These are phyloP conservation scores for Erysimum cheiri DNA, from an alignment of 441 rosid species.

Conservation along the genomic window DNA sequence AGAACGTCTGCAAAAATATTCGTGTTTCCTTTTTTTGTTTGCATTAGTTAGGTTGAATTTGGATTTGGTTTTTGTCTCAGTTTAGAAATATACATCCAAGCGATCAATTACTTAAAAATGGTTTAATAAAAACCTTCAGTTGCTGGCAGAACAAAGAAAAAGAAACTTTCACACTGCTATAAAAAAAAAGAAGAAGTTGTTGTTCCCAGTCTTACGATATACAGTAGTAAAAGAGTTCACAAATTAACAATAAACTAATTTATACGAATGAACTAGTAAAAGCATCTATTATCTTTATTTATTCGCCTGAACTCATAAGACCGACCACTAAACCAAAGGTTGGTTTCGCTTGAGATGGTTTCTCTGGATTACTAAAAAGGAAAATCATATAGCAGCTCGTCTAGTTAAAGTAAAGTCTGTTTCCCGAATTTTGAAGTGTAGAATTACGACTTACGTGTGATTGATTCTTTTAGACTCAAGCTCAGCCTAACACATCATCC, in stretches of 20 bases:
- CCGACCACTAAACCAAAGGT: neutral
- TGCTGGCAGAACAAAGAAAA: neutral
- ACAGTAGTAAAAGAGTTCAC: neutral
- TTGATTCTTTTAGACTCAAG: slow-evolving; percentile 4
- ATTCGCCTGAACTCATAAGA: slow-evolving; percentile 15
- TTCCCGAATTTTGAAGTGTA: neutral
- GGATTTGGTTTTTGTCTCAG: slow-evolving; percentile 6
- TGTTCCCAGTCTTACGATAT: too few relatives aligned
- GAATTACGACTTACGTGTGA: slow-evolving; percentile 20
- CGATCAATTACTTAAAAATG: too few relatives aligned
- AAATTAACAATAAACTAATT: neutral
- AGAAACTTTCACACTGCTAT: neutral
- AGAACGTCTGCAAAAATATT: too few relatives aligned
- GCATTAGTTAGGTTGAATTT: neutral
- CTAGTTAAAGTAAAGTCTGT: neutral
- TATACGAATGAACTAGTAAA: slow-evolving; percentile 12
- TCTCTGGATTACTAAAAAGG: slow-evolving; percentile 4
- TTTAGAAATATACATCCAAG: neutral
- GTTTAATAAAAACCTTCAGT: neutral
- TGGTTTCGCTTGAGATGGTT: neutral
- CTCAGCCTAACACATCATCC: slow-evolving; percentile 44
- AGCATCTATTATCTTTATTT: neutral
- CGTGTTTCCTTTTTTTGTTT: neutral
- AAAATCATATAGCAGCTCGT: neutral
- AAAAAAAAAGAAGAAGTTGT: neutral